Base-by-base conservation (phyloP, 176 grass and related monocot species). In the Paspalum vaginatum region DNA sequence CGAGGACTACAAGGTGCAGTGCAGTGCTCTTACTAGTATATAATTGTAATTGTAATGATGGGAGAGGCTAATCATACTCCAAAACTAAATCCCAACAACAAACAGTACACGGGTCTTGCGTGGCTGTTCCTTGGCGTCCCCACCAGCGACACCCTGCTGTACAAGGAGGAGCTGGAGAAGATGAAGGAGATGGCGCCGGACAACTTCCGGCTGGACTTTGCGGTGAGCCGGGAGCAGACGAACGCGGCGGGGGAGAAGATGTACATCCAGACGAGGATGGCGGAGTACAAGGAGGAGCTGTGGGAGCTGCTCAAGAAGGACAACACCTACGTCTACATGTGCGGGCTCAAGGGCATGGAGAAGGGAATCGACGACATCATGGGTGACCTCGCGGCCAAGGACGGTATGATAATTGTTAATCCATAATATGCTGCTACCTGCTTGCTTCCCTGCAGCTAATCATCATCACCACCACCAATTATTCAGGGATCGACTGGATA, bases 231-330 rank as follows among this genome's bases (percentile, higher is more conserved):
- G 45, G 94, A 97, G 91, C 94, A 97, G 83, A 89, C 84, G 4
- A 97, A 97, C 55, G 94, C 81, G 7, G 87, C 92, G 0, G 94
- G 94, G 40, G 94, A 97, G 85, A 97, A 94, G 84, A 97, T 94
- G 94, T 97, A 97, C 91, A 97, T 97, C 87, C 94, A 97, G 79
- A 97, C 94, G 39, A 79, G 94, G 43, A 97, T 94, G 94, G 94
- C 94, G 0, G 78, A 97, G 90, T 97, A 97, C 51, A 90, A 90
- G 14, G 85, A 82, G 27, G 94, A 97, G 75, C 84, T 97, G 4
- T 94, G 94, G 94, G 91, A 91, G 53, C 6, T 97, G 42, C 94
- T 97, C 56, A 97, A 97, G 91, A 97, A 97, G 87, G 94, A 97
- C 50, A 91, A 97, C 84, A 97, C 94, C 65, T 97, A 83, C 41